Base-by-base conservation (phyloP, 345 rosid species). In the Turritis glabra region DNA sequence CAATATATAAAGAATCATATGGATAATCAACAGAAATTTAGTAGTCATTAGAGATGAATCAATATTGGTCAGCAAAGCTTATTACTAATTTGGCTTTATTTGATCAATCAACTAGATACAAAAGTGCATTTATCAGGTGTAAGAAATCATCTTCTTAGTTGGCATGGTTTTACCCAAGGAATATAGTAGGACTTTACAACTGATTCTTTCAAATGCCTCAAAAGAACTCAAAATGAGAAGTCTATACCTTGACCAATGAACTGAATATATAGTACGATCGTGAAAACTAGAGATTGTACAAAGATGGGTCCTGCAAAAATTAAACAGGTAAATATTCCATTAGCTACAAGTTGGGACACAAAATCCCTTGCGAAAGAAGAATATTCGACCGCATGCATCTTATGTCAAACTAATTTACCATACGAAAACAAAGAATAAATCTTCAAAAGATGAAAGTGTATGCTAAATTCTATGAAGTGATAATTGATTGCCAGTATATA, bases 191-290 rank as follows among this genome's bases (percentile, higher is more conserved):
- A 51, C n/a, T 51, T 51, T 51, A 23, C 15, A 6, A 52, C 5
- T 52, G 18, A 6, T 25, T 52, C 56, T 52, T 25, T 13, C 10
- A 25, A 52, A 25, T 14, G 32, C 54, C 54, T 48, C 54, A 4
- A 23, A 18, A 12, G 40, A 27, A 53, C 52, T 8, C 10, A 73
- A n/a, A 48, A 37, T 14, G 26, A 67, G 7, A 29, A 19, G 37
- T 73, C 5, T 55, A 53, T 87, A 93, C 97, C 98, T 91, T 85
- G 97, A 93, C 95, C 97, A 91, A 54, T 89, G 85, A 85, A 84
- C 87, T 74, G 98, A 91, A 79, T 84, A 91, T 53, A 91, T 83
- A 29, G 93, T 88, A 57, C 97, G 85, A 58, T 89, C 96, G 82
- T 93, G 98, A 80, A 86, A 91, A 61, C 96, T 96, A 8, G 98